Percentiles rank a stretch among this genome's conserved stretches.
These are phyloP conservation scores for Candida pini DNA, from an alignment of 805 yeast species.

Conservation along the genomic window DNA sequence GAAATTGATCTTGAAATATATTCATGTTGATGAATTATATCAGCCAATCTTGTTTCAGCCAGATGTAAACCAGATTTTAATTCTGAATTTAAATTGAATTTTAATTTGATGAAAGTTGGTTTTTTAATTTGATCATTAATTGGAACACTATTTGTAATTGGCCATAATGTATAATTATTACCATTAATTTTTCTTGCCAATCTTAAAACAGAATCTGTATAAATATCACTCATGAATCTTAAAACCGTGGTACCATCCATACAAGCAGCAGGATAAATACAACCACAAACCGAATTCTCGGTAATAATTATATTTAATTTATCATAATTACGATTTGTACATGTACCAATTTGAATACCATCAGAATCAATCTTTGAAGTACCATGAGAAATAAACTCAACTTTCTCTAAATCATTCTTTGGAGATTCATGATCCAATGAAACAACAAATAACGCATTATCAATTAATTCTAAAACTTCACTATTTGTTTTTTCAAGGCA, in stretches of 20 bases:
- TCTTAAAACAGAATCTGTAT: slow-evolving; percentile 51
- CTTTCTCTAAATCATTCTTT: slow-evolving; percentile 40
- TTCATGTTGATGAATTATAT: slow-evolving; percentile 52
- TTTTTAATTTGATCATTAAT: slow-evolving; percentile 28
- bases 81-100: slow-evolving; percentile 39
- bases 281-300: slow-evolving; percentile 51
- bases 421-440: slow-evolving; percentile 47
- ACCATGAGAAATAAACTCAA: slow-evolving; percentile 48
- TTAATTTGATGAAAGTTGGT: slow-evolving; percentile 29
- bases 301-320: slow-evolving; percentile 51
- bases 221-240: slow-evolving; percentile 51
- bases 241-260: slow-evolving; percentile 56
- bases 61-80: slow-evolving; percentile 43
- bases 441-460: slow-evolving; percentile 46
- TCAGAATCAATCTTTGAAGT: slow-evolving; percentile 38
- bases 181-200: slow-evolving; percentile 56
- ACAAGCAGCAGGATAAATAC: slow-evolving; percentile 53
- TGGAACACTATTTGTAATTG: slow-evolving; percentile 34
- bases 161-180: slow-evolving; percentile 48
- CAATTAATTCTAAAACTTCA: slow-evolving; percentile 34
- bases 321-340: slow-evolving; percentile 57
- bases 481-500: slow-evolving; percentile 37
- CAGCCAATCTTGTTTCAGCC: slow-evolving; percentile 55
- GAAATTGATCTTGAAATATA: slow-evolving; percentile 34
- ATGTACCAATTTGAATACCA: slow-evolving; percentile 49